phyloP scores from a whole-genome alignment of 768 basidiomycete species.

The Russula sp. region DNA sequence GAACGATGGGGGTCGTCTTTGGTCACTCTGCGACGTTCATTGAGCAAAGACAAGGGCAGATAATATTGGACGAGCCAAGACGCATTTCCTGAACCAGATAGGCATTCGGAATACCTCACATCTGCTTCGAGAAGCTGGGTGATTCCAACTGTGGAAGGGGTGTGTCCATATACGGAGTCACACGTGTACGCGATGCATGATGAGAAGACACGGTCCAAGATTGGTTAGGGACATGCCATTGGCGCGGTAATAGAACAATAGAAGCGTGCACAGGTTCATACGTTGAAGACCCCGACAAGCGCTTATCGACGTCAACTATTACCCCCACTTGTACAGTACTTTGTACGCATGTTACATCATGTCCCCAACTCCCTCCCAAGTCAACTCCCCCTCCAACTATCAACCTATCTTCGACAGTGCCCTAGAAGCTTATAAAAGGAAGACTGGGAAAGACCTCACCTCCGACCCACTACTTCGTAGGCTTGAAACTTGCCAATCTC shows the following conservation, averaged over 20 bases:
- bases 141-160: neutral
- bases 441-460: constrained; percentile 4
- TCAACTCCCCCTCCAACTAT: neutral
- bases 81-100: neutral
- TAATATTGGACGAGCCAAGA: neutral
- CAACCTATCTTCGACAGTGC: neutral
- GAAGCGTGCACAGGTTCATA: too few species aligned
- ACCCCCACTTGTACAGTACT: too few species aligned
- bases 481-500: neutral
- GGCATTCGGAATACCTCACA: neutral
- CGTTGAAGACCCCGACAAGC: neutral
- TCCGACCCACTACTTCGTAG: neutral
- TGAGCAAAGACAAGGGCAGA: neutral
- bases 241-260: neutral
- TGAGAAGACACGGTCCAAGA: neutral
- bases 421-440: neutral
- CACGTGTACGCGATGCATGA: neutral
- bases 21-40: neutral
- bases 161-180: neutral
- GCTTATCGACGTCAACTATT: too few species aligned
- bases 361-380: neutral
- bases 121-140: neutral
- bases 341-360: neutral
- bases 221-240: neutral
- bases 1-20: neutral